These are phyloP conservation scores for Vanrija pseudolonga DNA, from an alignment of 1,284 basidiomycete species.

Conservation along the genomic window DNA sequence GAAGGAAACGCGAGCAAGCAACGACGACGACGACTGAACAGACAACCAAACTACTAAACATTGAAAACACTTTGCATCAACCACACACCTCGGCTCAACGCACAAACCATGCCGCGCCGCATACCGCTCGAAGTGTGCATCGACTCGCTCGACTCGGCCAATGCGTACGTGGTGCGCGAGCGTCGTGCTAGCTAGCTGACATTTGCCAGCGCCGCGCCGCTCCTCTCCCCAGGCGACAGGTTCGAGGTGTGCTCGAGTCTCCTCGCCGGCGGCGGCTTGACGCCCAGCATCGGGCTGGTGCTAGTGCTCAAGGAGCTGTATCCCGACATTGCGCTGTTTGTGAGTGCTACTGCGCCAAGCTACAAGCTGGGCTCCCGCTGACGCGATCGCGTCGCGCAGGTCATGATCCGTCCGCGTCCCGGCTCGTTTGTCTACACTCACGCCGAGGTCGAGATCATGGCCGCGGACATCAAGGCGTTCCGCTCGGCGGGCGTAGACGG, in stretches of 20 bases:
- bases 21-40: too few species aligned
- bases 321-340: conserved; percentile 63
- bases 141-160: conserved; percentile 69
- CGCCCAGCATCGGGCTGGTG: conserved; percentile 68
- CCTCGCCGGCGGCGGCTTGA: conserved; percentile 64
- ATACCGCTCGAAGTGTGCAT: conserved; percentile 67
- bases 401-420: conserved; percentile 70
- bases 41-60: too few species aligned
- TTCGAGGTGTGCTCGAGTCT: conserved; percentile 74
- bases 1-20: too few species aligned
- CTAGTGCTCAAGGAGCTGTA: conserved; percentile 55
- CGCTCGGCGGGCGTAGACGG: conserved; percentile 56
- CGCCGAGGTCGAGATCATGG: conserved; percentile 65
- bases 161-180: conserved; percentile 7
- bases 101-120: neutral
- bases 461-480: conserved; percentile 59
- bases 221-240: conserved; percentile 35
- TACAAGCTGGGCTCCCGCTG: neutral
- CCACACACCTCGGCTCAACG: too few species aligned
- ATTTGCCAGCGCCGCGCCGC: conserved; percentile 9
- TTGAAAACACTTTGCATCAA: too few species aligned
- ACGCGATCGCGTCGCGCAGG: conserved; percentile 49
- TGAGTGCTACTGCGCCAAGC: conserved; percentile 24
- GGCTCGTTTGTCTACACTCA: conserved; percentile 71
- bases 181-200: neutral